A percentile compares a stretch with the other conserved stretches of the same genome.
Evolutionary conservation across 2,329 filamentous ascomycete genomes (phyloP).

Genomic region (Fusarium nanum): DNA sequence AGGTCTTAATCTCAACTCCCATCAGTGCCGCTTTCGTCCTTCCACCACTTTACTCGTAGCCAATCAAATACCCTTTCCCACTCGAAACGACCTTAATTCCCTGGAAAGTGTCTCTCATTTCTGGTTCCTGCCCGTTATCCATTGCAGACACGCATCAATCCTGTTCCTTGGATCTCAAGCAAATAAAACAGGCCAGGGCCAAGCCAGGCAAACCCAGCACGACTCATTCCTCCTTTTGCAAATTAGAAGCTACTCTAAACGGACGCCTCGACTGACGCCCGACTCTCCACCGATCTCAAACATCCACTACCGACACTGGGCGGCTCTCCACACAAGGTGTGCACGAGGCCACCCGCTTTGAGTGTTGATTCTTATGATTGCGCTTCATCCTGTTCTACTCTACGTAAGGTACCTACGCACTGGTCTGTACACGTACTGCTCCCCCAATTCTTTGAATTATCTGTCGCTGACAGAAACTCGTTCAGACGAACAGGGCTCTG

Average conservation of each 20-base stretch:
- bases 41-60: conserved; percentile 17
- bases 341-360: conserved; percentile 13
- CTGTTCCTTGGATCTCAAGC: conserved; percentile 34
- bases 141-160: conserved; percentile 31
- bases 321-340: conserved; percentile 25
- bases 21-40: conserved; percentile 23
- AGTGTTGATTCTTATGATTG: conserved; percentile 22
- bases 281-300: conserved; percentile 37
- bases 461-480: conserved; percentile 17
- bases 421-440: background rate
- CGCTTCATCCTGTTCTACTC: conserved; percentile 10
- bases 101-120: conserved; percentile 19
- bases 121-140: conserved; percentile 3
- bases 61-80: conserved; percentile 31
- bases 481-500: conserved; percentile 2
- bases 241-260: conserved; percentile 24
- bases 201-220: conserved; percentile 17
- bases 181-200: conserved; percentile 22
- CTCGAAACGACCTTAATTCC: conserved; percentile 35
- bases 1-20: conserved; percentile 23
- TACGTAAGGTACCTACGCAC: background rate
- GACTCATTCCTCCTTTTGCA: conserved; percentile 37
- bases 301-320: conserved; percentile 34
- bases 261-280: conserved; percentile 12
- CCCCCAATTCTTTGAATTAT: conserved; percentile 4